These are phyloP conservation scores for Ophiostoma ulmi DNA, from an alignment of 2,329 filamentous ascomycete genomes.

Conservation along the genomic window DNA sequence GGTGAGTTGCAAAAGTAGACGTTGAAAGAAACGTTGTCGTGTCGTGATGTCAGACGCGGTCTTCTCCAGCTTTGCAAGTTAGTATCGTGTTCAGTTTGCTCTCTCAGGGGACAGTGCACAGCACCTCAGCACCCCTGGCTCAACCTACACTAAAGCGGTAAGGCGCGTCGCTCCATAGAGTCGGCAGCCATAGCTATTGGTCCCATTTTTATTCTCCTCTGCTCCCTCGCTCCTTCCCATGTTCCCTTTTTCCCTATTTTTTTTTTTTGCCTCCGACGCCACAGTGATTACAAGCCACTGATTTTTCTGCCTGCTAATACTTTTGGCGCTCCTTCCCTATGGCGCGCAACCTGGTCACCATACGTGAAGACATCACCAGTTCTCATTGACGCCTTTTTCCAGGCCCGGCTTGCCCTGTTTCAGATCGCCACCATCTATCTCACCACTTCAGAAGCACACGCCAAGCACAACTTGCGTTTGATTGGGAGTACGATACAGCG, in stretches of 20 bases:
- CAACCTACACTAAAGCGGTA: constrained; percentile 20
- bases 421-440: neutral
- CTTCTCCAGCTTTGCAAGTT: constrained; percentile 15
- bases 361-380: neutral
- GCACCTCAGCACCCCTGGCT: constrained; percentile 3
- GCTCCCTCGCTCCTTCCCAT: constrained; percentile 15
- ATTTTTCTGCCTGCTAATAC: constrained; percentile 17
- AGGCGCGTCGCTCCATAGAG: constrained; percentile 19
- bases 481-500: neutral
- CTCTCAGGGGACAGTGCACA: neutral
- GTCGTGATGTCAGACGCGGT: constrained; percentile 11
- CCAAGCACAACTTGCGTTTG: neutral
- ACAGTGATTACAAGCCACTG: constrained; percentile 22
- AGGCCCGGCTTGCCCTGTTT: neutral
- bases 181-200: neutral
- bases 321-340: constrained; percentile 6
- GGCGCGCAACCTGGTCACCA: neutral
- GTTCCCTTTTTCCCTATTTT: constrained; percentile 9
- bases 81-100: constrained; percentile 23
- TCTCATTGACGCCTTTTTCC: neutral
- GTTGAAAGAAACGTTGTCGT: neutral
- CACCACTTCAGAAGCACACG: neutral
- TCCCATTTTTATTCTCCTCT: constrained; percentile 15
- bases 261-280: constrained; percentile 13
- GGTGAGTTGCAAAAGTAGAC: neutral